A percentile compares a stretch with the other conserved stretches of the same genome.
phyloP scores from a whole-genome alignment of 192 early-diverging fungal species.

The Funneliformis geosporum region DNA sequence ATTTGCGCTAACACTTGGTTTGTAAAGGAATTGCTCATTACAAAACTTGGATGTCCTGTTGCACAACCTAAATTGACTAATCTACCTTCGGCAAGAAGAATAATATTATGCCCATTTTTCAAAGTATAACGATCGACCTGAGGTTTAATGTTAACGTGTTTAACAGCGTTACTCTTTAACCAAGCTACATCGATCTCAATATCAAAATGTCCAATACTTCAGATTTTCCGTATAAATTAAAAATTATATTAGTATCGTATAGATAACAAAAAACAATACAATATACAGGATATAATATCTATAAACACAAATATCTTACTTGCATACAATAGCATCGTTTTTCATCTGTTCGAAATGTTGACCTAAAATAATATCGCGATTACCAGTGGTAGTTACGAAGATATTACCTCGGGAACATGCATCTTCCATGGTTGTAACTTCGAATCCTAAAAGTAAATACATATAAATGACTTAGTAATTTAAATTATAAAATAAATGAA shows the following conservation, averaged over 20 bases:
- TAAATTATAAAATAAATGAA: constrained; percentile 10
- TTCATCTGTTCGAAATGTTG: constrained; percentile 92
- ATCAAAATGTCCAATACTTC: constrained; percentile 97
- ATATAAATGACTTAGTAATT: not conserved
- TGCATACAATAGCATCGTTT: constrained; percentile 99
- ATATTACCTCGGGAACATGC: constrained; percentile 91
- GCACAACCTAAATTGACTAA: constrained; percentile 99
- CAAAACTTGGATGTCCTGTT: constrained; percentile 98
- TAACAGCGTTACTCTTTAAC: constrained; percentile 91
- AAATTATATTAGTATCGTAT: not conserved
- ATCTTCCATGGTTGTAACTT: constrained; percentile 99
- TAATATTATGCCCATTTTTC: constrained; percentile 88
- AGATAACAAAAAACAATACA: not conserved
- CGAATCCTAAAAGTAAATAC: constrained; percentile 62
- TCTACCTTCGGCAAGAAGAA: constrained; percentile 98
- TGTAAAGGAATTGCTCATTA: constrained; percentile 99
- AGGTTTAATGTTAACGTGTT: constrained; percentile 95
- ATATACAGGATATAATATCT: not conserved
- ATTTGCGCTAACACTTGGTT: constrained; percentile 99
- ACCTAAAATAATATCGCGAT: constrained; percentile 97
- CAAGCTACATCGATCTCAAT: constrained; percentile 98
- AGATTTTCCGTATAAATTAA: not conserved
- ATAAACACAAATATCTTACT: constrained; percentile 37
- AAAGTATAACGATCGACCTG: constrained; percentile 97
- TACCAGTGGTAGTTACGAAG: constrained; percentile 98